These are phyloP conservation scores for Cardamine resedifolia DNA, from an alignment of 345 rosid genomes.

Conservation along the genomic window DNA sequence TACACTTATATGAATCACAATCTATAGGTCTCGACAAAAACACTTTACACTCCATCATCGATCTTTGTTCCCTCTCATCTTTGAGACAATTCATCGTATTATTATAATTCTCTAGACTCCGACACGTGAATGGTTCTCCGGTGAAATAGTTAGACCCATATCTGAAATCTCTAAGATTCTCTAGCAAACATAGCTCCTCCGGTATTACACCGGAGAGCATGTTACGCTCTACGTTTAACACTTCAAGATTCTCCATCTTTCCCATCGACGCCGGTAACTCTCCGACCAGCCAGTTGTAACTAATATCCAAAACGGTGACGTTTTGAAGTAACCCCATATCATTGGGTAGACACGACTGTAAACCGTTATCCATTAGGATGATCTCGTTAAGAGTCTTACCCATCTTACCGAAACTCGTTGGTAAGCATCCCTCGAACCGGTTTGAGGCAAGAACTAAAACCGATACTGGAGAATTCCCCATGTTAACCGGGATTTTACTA, in stretches of 20 bases:
- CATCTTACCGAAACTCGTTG: constrained; percentile 65
- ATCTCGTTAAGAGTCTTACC: constrained; percentile 62
- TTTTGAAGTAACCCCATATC: constrained; percentile 57
- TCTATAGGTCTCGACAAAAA: constrained; percentile 50
- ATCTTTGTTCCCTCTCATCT: constrained; percentile 49
- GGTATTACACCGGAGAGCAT: constrained; percentile 62
- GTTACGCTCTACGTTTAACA: constrained; percentile 59
- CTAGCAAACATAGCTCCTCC: constrained; percentile 50
- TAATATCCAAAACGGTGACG: constrained; percentile 62
- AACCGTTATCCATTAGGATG: constrained; percentile 57
- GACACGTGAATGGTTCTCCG: constrained; percentile 49
- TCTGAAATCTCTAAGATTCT: constrained; percentile 57
- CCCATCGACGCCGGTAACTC: constrained; percentile 54
- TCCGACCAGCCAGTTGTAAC: constrained; percentile 63
- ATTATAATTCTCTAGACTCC: constrained; percentile 38
- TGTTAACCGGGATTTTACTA: constrained; percentile 61
- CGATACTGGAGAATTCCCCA: constrained; percentile 75
- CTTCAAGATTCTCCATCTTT: constrained; percentile 53
- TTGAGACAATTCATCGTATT: constrained; percentile 59
- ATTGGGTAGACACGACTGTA: constrained; percentile 61
- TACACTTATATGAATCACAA: constrained; percentile 56
- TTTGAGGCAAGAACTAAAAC: constrained; percentile 69
- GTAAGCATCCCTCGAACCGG: constrained; percentile 68
- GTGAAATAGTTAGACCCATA: constrained; percentile 59
- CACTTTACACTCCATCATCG: constrained; percentile 57